Base-by-base conservation (phyloP, 345 rosid species). In the Moricandia moricandioides region DNA sequence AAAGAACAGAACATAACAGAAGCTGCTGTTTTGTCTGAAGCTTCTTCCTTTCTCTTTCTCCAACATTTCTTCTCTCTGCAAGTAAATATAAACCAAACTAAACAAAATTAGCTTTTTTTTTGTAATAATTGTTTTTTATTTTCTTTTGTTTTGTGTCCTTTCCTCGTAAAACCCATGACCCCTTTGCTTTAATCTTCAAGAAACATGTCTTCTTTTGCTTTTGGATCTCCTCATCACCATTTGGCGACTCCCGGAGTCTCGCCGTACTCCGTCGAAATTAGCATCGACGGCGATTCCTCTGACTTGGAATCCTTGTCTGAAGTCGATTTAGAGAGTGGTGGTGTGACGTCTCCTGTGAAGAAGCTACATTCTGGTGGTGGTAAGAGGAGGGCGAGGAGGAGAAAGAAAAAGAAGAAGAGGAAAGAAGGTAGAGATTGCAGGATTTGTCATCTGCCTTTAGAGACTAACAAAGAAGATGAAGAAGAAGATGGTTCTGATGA, bases 371-470 rank as follows among this genome's bases (percentile, higher is more conserved):
- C 74, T 31, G 58, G 65, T 62, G 78, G 70, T 29, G 62, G 70
- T 51, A 70, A 76, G 61, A 68, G 79, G 14, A 63, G 16, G 14
- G 61, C 59, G 54, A 75, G 55, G 73, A 80, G 57, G 47, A 82
- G 29, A 51, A 55, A 56, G 67, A 79, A 33, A 60, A 79, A 26
- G 66, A 76, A 5, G 55, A 69, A 16, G 49, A 64, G 67, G 74
- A 71, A 65, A 77, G 55, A 9, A 1, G 81, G 74, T 68, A 84
- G 77, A 71, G 87, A 88, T 62, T 88, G 93, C 77, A 85, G 93
- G 82, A 88, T 88, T 85, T 88, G 90, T 73, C 93, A 88, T 73
- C 63, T 86, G 69, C 83, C 85, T 81, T 75, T 85, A 52, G 86
- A 81, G 69, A 61, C 4, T 57, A 63, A 49, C 69, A 75, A 72